Conservation (phyloP, 2,329 filamentous ascomycete genomes). For the Huntiella abstrusa region DNA sequence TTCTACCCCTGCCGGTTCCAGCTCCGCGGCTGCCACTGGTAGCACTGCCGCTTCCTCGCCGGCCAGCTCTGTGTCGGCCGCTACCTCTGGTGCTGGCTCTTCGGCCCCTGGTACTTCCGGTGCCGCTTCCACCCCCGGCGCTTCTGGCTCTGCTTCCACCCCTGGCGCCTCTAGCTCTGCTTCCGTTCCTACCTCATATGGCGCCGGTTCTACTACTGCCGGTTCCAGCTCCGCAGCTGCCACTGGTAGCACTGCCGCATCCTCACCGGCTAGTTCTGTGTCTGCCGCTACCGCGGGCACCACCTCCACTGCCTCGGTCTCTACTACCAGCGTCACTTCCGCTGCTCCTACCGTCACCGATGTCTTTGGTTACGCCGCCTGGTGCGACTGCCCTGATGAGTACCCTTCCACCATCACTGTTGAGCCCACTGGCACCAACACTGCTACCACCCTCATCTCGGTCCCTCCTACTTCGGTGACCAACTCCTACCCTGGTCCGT, state of each 20-base stretch:
- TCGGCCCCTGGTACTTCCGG: background rate
- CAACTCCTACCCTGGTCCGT: conserved; percentile 8
- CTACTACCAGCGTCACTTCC: background rate
- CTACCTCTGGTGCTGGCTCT: background rate
- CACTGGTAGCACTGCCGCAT: too few species aligned
- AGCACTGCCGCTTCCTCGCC: background rate
- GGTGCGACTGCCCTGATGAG: conserved; percentile 6
- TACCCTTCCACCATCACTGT: conserved; percentile 8
- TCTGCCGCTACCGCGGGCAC: too few species aligned
- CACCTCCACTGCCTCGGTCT: background rate
- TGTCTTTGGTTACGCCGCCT: conserved; percentile 2
- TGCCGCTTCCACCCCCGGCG: background rate
- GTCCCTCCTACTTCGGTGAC: conserved; percentile 6
- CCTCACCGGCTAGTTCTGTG: too few species aligned
- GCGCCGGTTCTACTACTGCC: background rate
- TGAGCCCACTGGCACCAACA: conserved; percentile 6
- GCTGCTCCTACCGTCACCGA: background rate
- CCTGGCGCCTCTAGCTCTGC: background rate
- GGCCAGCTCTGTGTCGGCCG: background rate
- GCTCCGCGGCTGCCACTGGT: background rate
- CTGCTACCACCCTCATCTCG: conserved; percentile 3
- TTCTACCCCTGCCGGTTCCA: background rate
- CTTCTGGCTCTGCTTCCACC: background rate
- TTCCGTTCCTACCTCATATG: background rate
- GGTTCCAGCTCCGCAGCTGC: background rate